phyloP scores from a whole-genome alignment of 2,329 filamentous ascomycete species.

The Alternaria hordeiaustralica region DNA sequence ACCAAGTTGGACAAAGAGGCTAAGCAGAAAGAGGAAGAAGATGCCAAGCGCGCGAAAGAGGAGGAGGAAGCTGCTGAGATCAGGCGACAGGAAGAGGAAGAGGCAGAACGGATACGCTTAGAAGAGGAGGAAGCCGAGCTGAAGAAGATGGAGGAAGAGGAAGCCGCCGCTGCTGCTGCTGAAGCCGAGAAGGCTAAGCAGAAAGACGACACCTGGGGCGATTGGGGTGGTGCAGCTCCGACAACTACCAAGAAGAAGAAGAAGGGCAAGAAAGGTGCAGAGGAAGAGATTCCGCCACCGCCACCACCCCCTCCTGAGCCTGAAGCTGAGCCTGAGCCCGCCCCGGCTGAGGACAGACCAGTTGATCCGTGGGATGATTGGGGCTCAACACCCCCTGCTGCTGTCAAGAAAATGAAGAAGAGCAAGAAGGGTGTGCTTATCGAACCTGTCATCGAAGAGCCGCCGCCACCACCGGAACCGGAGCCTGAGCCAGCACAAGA shows the following conservation, averaged over 20 bases:
- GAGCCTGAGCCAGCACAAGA: constrained; percentile 38
- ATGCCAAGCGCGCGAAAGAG: constrained; percentile 24
- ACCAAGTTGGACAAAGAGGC: constrained; percentile 46
- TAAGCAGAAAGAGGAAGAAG: constrained; percentile 24
- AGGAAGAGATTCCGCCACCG: constrained; percentile 31
- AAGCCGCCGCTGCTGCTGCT: constrained; percentile 28
- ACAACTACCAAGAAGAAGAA: constrained; percentile 42
- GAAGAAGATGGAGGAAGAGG: constrained; percentile 33
- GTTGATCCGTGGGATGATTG: constrained; percentile 39
- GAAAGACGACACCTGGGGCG: constrained; percentile 44
- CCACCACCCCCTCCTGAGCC: constrained; percentile 46
- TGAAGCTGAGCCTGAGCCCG: constrained; percentile 36
- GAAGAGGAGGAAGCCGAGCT: constrained; percentile 35
- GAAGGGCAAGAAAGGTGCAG: constrained; percentile 39
- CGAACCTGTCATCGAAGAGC: constrained; percentile 25
- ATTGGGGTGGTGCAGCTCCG: constrained; percentile 36
- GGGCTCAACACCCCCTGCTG: constrained; percentile 19
- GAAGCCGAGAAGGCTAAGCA: constrained; percentile 37
- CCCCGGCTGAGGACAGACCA: constrained; percentile 29
- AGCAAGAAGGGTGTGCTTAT: constrained; percentile 49
- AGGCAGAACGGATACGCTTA: constrained; percentile 34
- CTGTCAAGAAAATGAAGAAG: constrained; percentile 39
- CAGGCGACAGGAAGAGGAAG: constrained; percentile 29
- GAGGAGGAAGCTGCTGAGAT: constrained; percentile 32
- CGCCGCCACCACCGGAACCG: constrained; percentile 29